Evolutionary conservation across 768 basidiomycete genomes (phyloP), one percentile per base, ranked within the genome.

Genomic region (Leccinum barrowsii): DNA sequence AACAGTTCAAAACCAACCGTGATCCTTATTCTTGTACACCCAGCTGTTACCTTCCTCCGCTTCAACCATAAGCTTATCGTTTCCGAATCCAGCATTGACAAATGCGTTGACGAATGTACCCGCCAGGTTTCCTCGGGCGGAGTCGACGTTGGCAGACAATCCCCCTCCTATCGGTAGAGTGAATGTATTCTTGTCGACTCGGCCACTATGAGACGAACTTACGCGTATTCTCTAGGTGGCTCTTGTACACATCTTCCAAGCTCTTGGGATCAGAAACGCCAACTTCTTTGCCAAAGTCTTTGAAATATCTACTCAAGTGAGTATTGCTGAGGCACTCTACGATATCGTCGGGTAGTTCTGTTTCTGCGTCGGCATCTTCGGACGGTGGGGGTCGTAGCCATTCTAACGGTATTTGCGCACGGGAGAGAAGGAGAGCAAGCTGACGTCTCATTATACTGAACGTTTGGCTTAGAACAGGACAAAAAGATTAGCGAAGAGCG

Each of bases 1-100:
- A 15, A 10, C 40, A 52, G 35, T n/a, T 44, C 28, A 15, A 50
- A 13, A 69, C 80, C 21, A 58, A 87, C 95, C 97, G 62, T 97
- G 93, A 54, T 98, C 96, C 76, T 98, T 98, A 80, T 98, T 98
- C 82, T 98, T 98, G 81, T 98, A 99, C 58, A 99, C 93, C 94
- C 94, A 99, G 66, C 93, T 95, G 73, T 85, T 92, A 13, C 97
- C 96, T 67, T 97, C 95, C 59, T 94, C 91, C 1, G 94, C 96
- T 69, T 88, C 89, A 5, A 95, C 94, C 92, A 99, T 96, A 55
- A 99, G 82, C 72, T 97, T 98, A 73, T 99, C 97, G 71, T 99
- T 99, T 22, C 94, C 94, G 68, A 95, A 99, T 0, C 96, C 97
- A 47, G 94, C 96, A 68, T 99, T 99, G 54, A 98, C 96, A 60